A percentile compares a stretch with the other conserved stretches of the same genome.
Evolutionary conservation across 2,329 filamentous ascomycete species (phyloP).

Genomic region (Alternaria ethzedia): DNA sequence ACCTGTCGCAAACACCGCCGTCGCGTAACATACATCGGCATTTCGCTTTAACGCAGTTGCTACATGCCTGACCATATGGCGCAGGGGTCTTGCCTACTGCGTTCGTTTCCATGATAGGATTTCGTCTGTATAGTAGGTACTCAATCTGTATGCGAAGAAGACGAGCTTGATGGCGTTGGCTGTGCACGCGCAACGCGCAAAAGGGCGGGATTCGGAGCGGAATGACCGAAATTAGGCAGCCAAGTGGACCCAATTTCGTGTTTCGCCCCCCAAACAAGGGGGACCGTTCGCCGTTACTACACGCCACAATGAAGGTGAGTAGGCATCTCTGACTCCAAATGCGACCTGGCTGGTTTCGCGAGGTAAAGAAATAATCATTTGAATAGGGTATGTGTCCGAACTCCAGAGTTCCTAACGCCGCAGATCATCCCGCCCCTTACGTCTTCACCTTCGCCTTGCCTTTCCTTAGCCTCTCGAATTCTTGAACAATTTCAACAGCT

Average conservation of each 20-base stretch:
- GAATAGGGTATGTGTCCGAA: background rate
- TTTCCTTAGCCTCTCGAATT: conserved; percentile 5
- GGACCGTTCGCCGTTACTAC: background rate
- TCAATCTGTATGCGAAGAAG: background rate
- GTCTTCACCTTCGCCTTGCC: background rate
- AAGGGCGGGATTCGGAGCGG: background rate
- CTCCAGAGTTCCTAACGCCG: background rate
- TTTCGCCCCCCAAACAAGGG: background rate
- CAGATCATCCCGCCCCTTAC: background rate
- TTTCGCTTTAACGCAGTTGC: conserved; percentile 33
- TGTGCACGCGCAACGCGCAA: background rate
- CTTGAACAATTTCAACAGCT: background rate
- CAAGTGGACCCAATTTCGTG: background rate
- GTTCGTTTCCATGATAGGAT: conserved; percentile 21
- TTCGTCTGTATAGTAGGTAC: background rate
- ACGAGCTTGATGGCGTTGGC: background rate
- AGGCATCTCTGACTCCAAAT: background rate
- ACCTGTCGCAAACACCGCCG: conserved; percentile 31
- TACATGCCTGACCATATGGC: conserved; percentile 36
- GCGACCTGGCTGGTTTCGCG: background rate
- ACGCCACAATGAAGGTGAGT: background rate
- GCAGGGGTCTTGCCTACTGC: conserved; percentile 21
- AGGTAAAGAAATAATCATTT: background rate
- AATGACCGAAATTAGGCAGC: background rate
- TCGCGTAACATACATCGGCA: conserved; percentile 29